These are phyloP conservation scores for Saraca asoca DNA, from an alignment of 331 rosid species.

Conservation along the genomic window DNA sequence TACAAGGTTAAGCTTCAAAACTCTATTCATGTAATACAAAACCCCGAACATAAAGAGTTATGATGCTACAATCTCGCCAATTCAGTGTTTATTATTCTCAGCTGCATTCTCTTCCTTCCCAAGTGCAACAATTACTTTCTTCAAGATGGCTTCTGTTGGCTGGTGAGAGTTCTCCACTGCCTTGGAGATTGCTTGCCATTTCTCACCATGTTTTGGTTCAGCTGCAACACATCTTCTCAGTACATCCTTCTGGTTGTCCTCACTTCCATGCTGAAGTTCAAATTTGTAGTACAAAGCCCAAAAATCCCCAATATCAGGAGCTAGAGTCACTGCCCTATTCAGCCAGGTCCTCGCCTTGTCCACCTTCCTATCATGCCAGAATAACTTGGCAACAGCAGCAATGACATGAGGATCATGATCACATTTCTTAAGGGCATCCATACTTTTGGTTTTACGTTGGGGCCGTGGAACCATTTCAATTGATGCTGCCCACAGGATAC, in stretches of 20 bases:
- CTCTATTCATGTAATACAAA: not conserved
- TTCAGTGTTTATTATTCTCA: slow-evolving; percentile 56
- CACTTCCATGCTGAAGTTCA: slow-evolving; percentile 79
- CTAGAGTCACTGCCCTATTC: slow-evolving; percentile 82
- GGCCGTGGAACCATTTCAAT: slow-evolving; percentile 95
- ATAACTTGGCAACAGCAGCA: slow-evolving; percentile 80
- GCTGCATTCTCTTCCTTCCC: slow-evolving; percentile 79
- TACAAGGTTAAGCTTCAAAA: not conserved
- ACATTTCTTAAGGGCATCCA: slow-evolving; percentile 86
- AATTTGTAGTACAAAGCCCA: slow-evolving; percentile 80
- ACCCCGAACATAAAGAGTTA: slow-evolving; percentile 5
- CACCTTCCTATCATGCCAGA: slow-evolving; percentile 87
- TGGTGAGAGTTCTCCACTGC: slow-evolving; percentile 91
- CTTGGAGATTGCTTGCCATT: slow-evolving; percentile 79
- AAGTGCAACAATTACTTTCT: slow-evolving; percentile 71
- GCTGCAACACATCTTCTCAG: slow-evolving; percentile 68
- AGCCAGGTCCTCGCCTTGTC: slow-evolving; percentile 86
- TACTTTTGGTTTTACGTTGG: slow-evolving; percentile 76
- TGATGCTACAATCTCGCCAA: slow-evolving; percentile 6
- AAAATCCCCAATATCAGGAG: slow-evolving; percentile 82
- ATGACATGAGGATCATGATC: slow-evolving; percentile 90
- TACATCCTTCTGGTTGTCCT: slow-evolving; percentile 80
- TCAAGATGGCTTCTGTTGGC: slow-evolving; percentile 72
- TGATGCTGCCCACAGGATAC: slow-evolving; percentile 82
- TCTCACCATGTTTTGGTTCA: slow-evolving; percentile 90